phyloP scores from a whole-genome alignment of 2,329 filamentous ascomycete species.

The Simplicillium sp. region DNA sequence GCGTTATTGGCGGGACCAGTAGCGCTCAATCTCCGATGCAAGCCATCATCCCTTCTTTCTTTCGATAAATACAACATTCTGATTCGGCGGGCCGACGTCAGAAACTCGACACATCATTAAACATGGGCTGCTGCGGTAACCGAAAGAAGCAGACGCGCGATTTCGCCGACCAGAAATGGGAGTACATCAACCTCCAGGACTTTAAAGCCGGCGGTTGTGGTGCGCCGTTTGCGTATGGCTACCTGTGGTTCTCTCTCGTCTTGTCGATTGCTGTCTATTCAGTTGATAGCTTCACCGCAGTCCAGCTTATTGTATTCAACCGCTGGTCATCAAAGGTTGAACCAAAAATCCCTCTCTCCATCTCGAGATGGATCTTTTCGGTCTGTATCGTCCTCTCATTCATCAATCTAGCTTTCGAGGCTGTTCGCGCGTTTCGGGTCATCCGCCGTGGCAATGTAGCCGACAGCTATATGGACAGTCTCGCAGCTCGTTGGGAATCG shows the following conservation, averaged over 20 bases:
- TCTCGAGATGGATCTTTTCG: slow-evolving; percentile 93
- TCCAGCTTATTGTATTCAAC: slow-evolving; percentile 84
- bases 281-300: slow-evolving; percentile 86
- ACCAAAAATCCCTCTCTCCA: slow-evolving; percentile 64
- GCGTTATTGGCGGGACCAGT: too few species aligned
- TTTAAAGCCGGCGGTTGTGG: slow-evolving; percentile 78
- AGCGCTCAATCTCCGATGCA: too few species aligned
- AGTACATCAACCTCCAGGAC: slow-evolving; percentile 69
- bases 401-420: slow-evolving; percentile 70
- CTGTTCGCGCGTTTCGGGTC: slow-evolving; percentile 67
- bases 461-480: slow-evolving; percentile 80
- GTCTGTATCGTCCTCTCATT: slow-evolving; percentile 87
- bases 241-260: slow-evolving; percentile 71
- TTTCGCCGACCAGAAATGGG: slow-evolving; percentile 84
- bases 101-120: slow-evolving; percentile 15
- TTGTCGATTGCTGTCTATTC: slow-evolving; percentile 77
- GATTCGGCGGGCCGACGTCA: slow-evolving; percentile 6
- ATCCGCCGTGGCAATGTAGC: slow-evolving; percentile 80
- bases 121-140: slow-evolving; percentile 58
- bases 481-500: slow-evolving; percentile 79
- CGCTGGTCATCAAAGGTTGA: slow-evolving; percentile 79
- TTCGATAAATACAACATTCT: slow-evolving; percentile 3
- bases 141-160: slow-evolving; percentile 54
- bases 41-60: slow-evolving; percentile 2
- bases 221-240: slow-evolving; percentile 70